phyloP scores from a whole-genome alignment of 352 stramenopile species.

The Phytophthora foliorum region DNA sequence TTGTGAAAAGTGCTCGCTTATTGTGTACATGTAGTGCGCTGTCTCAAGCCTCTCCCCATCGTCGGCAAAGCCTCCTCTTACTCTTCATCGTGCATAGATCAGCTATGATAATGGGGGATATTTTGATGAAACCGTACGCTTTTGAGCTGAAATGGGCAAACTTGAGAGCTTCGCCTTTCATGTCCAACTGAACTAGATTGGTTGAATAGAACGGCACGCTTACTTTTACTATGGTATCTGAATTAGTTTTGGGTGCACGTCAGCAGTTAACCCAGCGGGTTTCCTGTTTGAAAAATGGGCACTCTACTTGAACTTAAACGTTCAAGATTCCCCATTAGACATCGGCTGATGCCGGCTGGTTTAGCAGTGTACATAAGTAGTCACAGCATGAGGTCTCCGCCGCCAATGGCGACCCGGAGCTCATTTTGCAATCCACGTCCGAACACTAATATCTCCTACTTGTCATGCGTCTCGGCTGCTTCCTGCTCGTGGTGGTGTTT shows the following conservation, averaged over 20 bases:
- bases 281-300: background rate
- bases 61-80: conserved; percentile 19
- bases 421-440: conserved; percentile 14
- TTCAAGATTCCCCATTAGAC: too few relatives aligned
- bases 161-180: background rate
- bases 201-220: too few relatives aligned
- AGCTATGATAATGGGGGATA: background rate
- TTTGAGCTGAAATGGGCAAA: background rate
- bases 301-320: too few relatives aligned
- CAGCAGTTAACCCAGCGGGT: too few relatives aligned
- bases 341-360: too few relatives aligned
- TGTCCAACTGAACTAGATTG: too few relatives aligned
- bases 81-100: conserved; percentile 15
- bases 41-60: background rate
- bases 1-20: too few relatives aligned
- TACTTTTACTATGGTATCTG: too few relatives aligned
- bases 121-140: background rate
- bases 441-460: background rate
- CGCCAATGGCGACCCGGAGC: conserved; percentile 1
- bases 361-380: background rate
- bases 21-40: conserved; percentile 12
- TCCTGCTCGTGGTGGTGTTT: conserved; percentile 22
- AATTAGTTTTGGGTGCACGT: too few relatives aligned
- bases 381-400: background rate
- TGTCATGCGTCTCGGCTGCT: conserved; percentile 11